A percentile compares a stretch with the other conserved stretches of the same genome.
phyloP scores from a whole-genome alignment of 345 rosid genomes.

The Erodium maritimum region DNA sequence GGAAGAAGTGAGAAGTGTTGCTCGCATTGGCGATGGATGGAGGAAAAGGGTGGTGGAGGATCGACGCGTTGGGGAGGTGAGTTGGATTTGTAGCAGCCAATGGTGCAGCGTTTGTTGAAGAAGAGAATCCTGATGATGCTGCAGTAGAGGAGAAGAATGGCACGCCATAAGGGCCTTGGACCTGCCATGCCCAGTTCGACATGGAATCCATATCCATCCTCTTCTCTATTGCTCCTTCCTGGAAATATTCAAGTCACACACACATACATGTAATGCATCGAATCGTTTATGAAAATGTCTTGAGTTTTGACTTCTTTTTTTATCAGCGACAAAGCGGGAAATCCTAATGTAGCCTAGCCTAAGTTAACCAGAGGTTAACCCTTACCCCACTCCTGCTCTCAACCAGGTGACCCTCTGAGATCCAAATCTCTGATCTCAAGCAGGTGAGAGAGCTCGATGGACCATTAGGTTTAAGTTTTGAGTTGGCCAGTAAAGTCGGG shows the following conservation, averaged over 20 bases:
- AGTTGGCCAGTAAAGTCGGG: no score
- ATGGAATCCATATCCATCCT: slow-evolving; percentile 25
- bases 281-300: no score
- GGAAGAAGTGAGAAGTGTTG: not conserved
- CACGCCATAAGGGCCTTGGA: slow-evolving; percentile 24
- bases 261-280: no score
- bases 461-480: no score
- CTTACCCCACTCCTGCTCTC: no score
- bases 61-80: not conserved
- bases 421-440: no score
- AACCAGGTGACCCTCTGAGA: no score
- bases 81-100: not conserved
- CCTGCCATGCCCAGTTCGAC: slow-evolving; percentile 24
- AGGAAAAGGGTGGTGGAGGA: not conserved
- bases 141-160: slow-evolving; percentile 51
- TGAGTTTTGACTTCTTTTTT: no score
- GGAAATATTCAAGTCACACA: not conserved
- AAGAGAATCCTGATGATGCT: slow-evolving; percentile 88
- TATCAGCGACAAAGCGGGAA: no score
- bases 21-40: not conserved
- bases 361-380: no score
- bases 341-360: no score
- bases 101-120: slow-evolving; percentile 28
- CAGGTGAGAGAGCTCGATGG: no score
- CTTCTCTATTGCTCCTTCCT: slow-evolving; percentile 58